Evolutionary conservation across 1,284 basidiomycete genomes (phyloP).

Genomic region (Ustilago tritici): DNA sequence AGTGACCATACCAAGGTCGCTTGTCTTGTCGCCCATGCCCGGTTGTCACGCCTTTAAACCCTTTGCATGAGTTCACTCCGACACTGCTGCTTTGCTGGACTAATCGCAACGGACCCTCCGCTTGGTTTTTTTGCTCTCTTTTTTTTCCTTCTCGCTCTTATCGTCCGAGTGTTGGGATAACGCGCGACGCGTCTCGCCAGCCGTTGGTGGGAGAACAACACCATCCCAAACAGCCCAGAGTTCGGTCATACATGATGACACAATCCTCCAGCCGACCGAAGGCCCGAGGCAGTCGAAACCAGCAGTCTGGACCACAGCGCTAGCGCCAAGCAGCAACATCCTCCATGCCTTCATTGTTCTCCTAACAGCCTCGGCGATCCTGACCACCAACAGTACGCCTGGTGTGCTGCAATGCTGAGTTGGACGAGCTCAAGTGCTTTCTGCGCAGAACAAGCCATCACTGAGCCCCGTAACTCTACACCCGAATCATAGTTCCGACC

Average conservation of each 20-base stretch:
- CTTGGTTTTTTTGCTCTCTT: background rate
- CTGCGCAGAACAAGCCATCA: constrained; percentile 6
- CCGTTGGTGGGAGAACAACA: constrained; percentile 1
- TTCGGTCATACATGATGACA: background rate
- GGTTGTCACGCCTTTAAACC: constrained; percentile 9
- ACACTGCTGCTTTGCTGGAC: background rate
- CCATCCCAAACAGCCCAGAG: background rate
- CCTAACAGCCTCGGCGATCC: background rate
- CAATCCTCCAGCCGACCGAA: background rate
- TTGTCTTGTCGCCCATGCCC: constrained; percentile 4
- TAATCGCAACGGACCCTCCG: background rate
- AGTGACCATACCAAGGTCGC: background rate
- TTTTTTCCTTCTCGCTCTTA: background rate
- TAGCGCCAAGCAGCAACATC: background rate
- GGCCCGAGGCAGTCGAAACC: background rate
- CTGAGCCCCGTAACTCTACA: background rate
- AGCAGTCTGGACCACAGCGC: background rate
- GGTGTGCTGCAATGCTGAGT: background rate
- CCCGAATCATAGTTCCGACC: constrained; percentile 1
- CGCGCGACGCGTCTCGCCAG: background rate
- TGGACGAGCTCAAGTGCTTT: background rate
- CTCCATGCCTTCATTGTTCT: background rate
- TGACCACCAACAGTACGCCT: background rate
- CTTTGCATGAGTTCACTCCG: background rate
- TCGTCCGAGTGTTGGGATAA: background rate